phyloP scores from a whole-genome alignment of 805 yeast species.

The Schwanniomyces sp. region DNA sequence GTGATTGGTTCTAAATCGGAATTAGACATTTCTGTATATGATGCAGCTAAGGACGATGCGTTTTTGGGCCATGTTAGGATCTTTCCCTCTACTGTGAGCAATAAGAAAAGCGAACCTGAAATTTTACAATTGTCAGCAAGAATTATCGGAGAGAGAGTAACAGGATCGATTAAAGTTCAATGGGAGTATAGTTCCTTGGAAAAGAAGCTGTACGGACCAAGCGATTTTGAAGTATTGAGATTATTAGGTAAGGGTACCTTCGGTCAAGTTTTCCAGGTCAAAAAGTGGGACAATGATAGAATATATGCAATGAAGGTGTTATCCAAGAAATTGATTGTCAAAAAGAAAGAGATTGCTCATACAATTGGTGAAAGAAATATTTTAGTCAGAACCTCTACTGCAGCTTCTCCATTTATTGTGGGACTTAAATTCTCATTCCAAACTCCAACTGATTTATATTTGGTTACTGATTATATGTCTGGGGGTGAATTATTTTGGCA shows the following conservation, averaged over 20 bases:
- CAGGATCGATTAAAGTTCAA: constrained; percentile 75
- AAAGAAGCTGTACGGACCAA: constrained; percentile 85
- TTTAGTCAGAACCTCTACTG: constrained; percentile 85
- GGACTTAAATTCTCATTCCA: constrained; percentile 96
- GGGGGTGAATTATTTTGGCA: constrained; percentile 98
- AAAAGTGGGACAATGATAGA: constrained; percentile 83
- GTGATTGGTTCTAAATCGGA: constrained; percentile 83
- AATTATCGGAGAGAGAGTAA: constrained; percentile 68
- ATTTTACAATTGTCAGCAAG: constrained; percentile 81
- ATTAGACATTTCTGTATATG: constrained; percentile 88
- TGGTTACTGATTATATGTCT: constrained; percentile 96
- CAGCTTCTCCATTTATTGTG: constrained; percentile 89
- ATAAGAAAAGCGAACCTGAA: constrained; percentile 44
- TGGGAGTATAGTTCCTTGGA: constrained; percentile 68
- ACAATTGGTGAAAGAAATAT: constrained; percentile 97
- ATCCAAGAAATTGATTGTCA: constrained; percentile 91
- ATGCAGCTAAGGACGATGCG: constrained; percentile 74
- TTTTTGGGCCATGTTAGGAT: constrained; percentile 84
- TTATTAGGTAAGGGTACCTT: constrained; percentile 94
- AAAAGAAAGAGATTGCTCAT: constrained; percentile 96
- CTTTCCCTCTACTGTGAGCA: constrained; percentile 53
- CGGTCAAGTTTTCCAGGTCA: constrained; percentile 96
- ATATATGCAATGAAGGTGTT: constrained; percentile 97
- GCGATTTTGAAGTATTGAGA: constrained; percentile 89
- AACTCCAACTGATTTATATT: constrained; percentile 86